phyloP scores from a whole-genome alignment of 768 basidiomycete species.

The Suillus sp. region DNA sequence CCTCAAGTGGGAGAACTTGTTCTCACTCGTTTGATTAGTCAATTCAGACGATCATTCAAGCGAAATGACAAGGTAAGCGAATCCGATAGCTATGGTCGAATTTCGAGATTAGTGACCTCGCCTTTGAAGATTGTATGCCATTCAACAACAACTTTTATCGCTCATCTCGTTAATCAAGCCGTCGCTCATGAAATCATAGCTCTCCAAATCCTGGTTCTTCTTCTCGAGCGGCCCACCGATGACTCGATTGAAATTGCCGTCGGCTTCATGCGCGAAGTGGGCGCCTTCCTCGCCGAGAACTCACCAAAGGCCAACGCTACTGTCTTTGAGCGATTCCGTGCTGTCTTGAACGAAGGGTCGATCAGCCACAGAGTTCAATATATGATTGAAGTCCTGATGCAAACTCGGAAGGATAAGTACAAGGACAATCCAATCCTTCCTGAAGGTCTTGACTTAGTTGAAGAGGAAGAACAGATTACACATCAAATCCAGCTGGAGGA shows the following conservation, averaged over 20 bases:
- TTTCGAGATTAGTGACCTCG: background rate
- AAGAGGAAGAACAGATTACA: conserved; percentile 97
- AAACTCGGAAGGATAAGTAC: conserved; percentile 97
- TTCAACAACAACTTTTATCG: conserved; percentile 89
- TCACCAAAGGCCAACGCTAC: conserved; percentile 94
- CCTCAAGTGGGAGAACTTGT: conserved; percentile 95
- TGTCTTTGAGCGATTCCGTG: conserved; percentile 95
- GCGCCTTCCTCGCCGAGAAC: conserved; percentile 91
- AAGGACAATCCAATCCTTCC: conserved; percentile 96
- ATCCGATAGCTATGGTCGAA: conserved; percentile 5
- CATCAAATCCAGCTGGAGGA: conserved; percentile 93
- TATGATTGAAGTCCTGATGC: conserved; percentile 99
- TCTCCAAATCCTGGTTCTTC: conserved; percentile 92
- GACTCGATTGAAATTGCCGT: conserved; percentile 99
- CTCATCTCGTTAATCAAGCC: conserved; percentile 90
- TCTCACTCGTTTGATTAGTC: conserved; percentile 85
- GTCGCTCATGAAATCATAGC: conserved; percentile 95
- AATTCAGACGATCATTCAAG: conserved; percentile 93
- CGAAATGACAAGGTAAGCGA: conserved; percentile 92
- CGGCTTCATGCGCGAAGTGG: conserved; percentile 96
- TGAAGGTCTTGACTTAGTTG: conserved; percentile 94
- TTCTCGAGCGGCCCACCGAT: conserved; percentile 93
- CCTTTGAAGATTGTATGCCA: conserved; percentile 79
- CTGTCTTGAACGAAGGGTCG: conserved; percentile 90
- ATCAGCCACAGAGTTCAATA: conserved; percentile 98